Evolutionary conservation across 2,329 filamentous ascomycete species (phyloP).

Genomic region (Paecilomyces sp.): DNA sequence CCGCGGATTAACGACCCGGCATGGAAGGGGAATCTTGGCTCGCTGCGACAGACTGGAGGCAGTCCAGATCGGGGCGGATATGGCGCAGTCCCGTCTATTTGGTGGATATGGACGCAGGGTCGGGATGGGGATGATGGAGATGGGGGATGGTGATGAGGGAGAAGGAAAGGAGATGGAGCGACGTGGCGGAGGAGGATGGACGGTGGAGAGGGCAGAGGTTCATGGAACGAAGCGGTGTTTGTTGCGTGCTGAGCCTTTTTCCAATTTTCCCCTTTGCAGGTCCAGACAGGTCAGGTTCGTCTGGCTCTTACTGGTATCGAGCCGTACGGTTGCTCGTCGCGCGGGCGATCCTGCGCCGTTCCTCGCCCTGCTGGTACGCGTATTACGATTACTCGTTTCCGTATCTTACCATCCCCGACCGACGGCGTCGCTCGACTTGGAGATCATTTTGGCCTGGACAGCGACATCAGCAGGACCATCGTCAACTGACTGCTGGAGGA

Average conservation of each 20-base stretch:
- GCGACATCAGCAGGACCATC: background rate
- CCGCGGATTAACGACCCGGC: background rate
- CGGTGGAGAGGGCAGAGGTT: slow-evolving; percentile 1
- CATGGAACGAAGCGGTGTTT: slow-evolving; percentile 1
- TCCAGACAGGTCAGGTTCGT: background rate
- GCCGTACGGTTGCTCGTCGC: background rate
- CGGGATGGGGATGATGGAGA: slow-evolving; percentile 8
- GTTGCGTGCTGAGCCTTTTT: slow-evolving; percentile 5
- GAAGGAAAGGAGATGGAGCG: slow-evolving; percentile 3
- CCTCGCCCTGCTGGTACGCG: background rate
- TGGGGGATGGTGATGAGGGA: slow-evolving; percentile 6
- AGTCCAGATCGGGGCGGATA: slow-evolving; percentile 8
- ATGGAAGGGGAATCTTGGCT: background rate
- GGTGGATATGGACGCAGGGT: slow-evolving; percentile 4
- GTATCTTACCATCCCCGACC: background rate
- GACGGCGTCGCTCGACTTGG: background rate
- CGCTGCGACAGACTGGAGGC: slow-evolving; percentile 7
- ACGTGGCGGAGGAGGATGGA: slow-evolving; percentile 3
- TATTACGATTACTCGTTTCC: background rate
- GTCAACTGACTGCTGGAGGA: background rate
- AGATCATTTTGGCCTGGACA: background rate
- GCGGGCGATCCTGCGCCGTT: background rate
- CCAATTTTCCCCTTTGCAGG: slow-evolving; percentile 5
- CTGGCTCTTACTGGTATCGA: background rate
- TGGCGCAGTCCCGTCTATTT: slow-evolving; percentile 3